Conservation (phyloP, 768 basidiomycete genomes). For the Auricularia cornea region DNA sequence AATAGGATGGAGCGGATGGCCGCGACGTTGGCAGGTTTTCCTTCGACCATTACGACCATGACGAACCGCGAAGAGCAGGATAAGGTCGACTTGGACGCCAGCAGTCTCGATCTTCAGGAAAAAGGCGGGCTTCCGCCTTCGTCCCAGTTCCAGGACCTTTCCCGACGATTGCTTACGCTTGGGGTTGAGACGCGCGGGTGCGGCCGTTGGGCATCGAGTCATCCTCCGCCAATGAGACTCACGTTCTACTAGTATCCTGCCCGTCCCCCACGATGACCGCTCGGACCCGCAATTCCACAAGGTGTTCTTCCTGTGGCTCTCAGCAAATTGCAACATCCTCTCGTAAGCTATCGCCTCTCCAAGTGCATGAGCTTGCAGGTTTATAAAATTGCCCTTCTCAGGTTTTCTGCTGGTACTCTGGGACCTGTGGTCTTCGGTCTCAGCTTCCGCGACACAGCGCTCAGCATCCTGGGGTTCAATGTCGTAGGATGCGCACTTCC, state of each 20-base stretch:
- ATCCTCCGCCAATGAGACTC: neutral
- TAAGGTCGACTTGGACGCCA: neutral
- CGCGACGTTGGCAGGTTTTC: too few relatives aligned
- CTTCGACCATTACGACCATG: too few relatives aligned
- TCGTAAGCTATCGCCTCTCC: conserved; percentile 22
- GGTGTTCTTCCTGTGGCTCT: conserved; percentile 66
- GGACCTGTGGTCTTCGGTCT: conserved; percentile 57
- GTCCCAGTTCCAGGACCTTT: neutral
- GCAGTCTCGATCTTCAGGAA: neutral
- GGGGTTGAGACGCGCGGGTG: conserved; percentile 6
- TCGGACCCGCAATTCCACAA: conserved; percentile 51
- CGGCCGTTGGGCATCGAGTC: neutral
- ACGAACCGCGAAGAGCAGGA: too few relatives aligned
- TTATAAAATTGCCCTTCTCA: conserved; percentile 15
- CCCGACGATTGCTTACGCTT: conserved; percentile 1
- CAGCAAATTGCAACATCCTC: conserved; percentile 58
- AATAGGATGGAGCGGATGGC: too few relatives aligned
- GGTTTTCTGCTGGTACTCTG: conserved; percentile 60
- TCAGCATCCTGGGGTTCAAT: conserved; percentile 63
- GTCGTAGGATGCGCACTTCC: conserved; percentile 49
- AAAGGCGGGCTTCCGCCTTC: neutral
- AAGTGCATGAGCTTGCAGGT: neutral
- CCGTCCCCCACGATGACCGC: conserved; percentile 41
- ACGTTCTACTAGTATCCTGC: conserved; percentile 29
- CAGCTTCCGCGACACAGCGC: conserved; percentile 51